These are phyloP conservation scores for Aureobasidium namibiae DNA, from an alignment of 2,329 filamentous ascomycete species.

Conservation along the genomic window DNA sequence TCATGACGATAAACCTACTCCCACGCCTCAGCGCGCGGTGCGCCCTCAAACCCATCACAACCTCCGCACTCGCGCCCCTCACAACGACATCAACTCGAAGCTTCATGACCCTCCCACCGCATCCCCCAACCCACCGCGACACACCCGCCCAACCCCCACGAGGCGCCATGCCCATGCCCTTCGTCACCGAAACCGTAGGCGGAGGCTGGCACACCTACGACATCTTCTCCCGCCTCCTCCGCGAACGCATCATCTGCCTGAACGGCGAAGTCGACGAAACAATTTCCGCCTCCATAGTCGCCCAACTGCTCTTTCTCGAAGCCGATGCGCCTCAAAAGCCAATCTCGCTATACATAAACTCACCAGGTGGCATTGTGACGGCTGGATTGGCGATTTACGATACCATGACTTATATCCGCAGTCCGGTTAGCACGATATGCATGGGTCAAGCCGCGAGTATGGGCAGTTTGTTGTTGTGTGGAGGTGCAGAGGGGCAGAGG, in stretches of 20 bases:
- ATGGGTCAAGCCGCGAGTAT: conserved; percentile 92
- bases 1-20: conserved; percentile 2
- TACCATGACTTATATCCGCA: conserved; percentile 94
- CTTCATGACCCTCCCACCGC: conserved; percentile 17
- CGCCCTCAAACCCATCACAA: neutral
- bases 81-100: neutral
- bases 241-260: conserved; percentile 85
- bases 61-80: neutral
- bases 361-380: conserved; percentile 84
- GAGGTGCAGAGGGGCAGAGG: conserved; percentile 74
- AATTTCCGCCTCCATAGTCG: conserved; percentile 86
- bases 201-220: conserved; percentile 44
- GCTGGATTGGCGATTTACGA: conserved; percentile 88
- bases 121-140: conserved; percentile 19
- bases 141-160: conserved; percentile 22
- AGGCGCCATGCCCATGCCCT: conserved; percentile 40
- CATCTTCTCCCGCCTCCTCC: conserved; percentile 40
- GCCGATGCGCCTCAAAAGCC: conserved; percentile 91
- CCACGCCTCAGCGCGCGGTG: conserved; percentile 1
- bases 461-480: conserved; percentile 81
- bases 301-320: conserved; percentile 95
- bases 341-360: conserved; percentile 97
- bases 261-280: conserved; percentile 87
- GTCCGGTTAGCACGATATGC: conserved; percentile 89
- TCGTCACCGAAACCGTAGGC: conserved; percentile 43